Evolutionary conservation across 2,329 filamentous ascomycete species (phyloP), one percentile per base, ranked within the genome.

Genomic region (Fusarium scirpi): DNA sequence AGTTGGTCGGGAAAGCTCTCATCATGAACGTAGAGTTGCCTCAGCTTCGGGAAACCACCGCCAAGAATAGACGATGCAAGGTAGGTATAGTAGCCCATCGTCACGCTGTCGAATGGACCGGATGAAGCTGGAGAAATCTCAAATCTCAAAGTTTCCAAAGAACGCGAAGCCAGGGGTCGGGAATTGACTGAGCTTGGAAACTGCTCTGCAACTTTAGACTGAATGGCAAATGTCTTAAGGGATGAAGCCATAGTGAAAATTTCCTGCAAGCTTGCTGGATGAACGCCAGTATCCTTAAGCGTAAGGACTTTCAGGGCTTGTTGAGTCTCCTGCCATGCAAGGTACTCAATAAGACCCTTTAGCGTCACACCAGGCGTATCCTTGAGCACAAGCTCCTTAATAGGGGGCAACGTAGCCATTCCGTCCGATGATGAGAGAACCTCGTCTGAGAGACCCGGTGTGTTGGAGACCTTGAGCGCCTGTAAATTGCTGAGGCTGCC

Each of bases 11-110:
- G 90, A 77, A 98, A 97, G 52, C 88, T 85, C 27, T 91, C 88
- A 75, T 98, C 94, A 53, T 93, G 91, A 20, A 98, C 95, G 78
- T 97, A 98, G 10, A 98, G 87, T 24, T 90, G 88, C 38, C 86
- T 86, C 11, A 98, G 85, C 38, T 86, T 87, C 2, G 94, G 94
- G 10, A 98, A 85, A 10, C 89, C 87, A 67, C 91, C 91, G 18
- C 89, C 87, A 65, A 96, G 88, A 32, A 98, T 87, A 0, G 93
- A 97, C n/a, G 88, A 88, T 27, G 93, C 90, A 22, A 98, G 88
- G 80, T 97, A 97, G 65, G 89, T 88, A 80, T 98, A 97, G 82
- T 97, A 97, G 20, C 86, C 86, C 12, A 83, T 80, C 1, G 86
- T 86, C 25, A 86, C 82, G 65, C 80, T 84, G 11, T 84, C 81